Base-by-base conservation (phyloP, 345 rosid genomes). In the Sonneratia caseolaris region DNA sequence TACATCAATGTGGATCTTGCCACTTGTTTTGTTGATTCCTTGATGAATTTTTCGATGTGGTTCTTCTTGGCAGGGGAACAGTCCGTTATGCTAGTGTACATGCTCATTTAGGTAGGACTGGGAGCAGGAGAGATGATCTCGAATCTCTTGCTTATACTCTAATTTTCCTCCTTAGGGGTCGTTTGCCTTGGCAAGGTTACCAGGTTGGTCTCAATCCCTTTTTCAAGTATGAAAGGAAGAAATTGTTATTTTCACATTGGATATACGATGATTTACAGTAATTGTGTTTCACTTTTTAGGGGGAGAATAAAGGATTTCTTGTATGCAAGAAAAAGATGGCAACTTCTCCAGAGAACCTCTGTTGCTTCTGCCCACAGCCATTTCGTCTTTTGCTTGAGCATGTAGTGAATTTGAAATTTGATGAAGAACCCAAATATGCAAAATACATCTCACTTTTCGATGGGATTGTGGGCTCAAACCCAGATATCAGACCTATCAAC, bases 311-410 rank as follows among this genome's bases (percentile, higher is more conserved):
- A 71, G 86, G 93, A 16, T 88, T 86, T 76, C 86, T 88, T 73
- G 88, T 88, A 71, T 88, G 87, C 64, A 86, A 85, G 80, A 88
- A 85, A 82, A 88, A 88, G 80, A 84, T 86, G 93, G 86, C 81
- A 37, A 82, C 87, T n/a, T 78, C 89, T 71, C 77, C 86, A 18
- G 85, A 86, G 51, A 66, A 61, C 57, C 85, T 88, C 24, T 88
- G 91, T 73, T 78, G 80, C 77, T 79, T 83, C 66, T 88, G 86
- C 67, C 90, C 90, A 7, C 72, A 56, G 62, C 83, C 87, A 51
- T 86, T 88, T 69, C 76, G 74, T 61, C 84, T 74, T 8, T 85
- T 86, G 62, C 76, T 85, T 69, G 90, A 88, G 72, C 80, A 80
- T 70, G 89, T 88, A 66, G 81, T 81, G 64, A 86, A 86, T 70